phyloP scores from a whole-genome alignment of 306 rosid genomes.

The peach (Prunus persica) region Prunus_persica_NCBIv2 NC_034014.1:23206501-23207000 shows the following conservation, averaged over 20 bases:
- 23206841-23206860: rapidly evolving
- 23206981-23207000: background rate
- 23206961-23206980: conserved; percentile 10
- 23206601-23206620: conserved; percentile 29
- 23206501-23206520: conserved; percentile 42
- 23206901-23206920: conserved; percentile 20
- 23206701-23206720: background rate
- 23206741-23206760: background rate
- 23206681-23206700: background rate
- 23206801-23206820: conserved; percentile 22
- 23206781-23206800: background rate
- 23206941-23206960: rapidly evolving
- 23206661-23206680: conserved; percentile 34
- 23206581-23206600: background rate
- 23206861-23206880: conserved; percentile 5
- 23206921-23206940: conserved; percentile 45
- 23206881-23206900: conserved; percentile 25
- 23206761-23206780: background rate
- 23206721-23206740: rapidly evolving
- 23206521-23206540: conserved; percentile 51
- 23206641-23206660: background rate
- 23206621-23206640: conserved; percentile 36
- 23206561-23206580: background rate
- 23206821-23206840: conserved; percentile 19
- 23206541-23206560: conserved; percentile 29